Conservation (phyloP, 192 early-diverging fungal species). For the Globomyces pollinis-pini region DNA sequence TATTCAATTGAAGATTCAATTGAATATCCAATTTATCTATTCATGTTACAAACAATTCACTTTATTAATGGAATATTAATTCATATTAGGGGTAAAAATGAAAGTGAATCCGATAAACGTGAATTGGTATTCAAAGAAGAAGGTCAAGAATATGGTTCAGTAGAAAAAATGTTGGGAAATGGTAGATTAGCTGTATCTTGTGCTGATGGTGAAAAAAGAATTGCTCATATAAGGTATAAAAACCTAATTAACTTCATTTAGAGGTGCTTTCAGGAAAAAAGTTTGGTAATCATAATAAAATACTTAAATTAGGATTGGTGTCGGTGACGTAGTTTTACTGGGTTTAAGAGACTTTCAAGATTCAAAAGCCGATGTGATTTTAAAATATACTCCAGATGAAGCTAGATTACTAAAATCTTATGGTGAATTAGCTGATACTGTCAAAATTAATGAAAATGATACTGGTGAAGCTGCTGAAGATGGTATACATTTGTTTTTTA, state of each 20-base stretch:
- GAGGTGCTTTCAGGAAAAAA: conserved; percentile 97
- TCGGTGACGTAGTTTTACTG: conserved; percentile 85
- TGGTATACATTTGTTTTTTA: neutral
- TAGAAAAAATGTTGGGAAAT: conserved; percentile 93
- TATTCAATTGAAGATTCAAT: neutral
- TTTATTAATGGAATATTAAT: no score
- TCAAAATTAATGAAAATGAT: conserved; percentile 79
- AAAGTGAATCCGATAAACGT: conserved; percentile 89
- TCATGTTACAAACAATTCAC: no score
- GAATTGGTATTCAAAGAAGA: conserved; percentile 97
- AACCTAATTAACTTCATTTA: no score
- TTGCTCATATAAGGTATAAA: conserved; percentile 97
- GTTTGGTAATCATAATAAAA: conserved; percentile 47
- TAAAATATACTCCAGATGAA: conserved; percentile 95
- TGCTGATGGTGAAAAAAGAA: conserved; percentile 79
- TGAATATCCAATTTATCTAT: no score
- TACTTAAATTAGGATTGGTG: no score
- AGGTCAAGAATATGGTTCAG: conserved; percentile 94
- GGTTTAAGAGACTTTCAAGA: conserved; percentile 90
- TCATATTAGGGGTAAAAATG: conserved; percentile 85
- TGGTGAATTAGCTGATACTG: conserved; percentile 88
- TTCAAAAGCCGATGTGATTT: conserved; percentile 87
- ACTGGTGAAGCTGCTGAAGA: conserved; percentile 36
- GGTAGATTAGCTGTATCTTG: conserved; percentile 86
- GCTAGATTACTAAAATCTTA: conserved; percentile 85